Evolutionary conservation across 768 basidiomycete species (phyloP), one percentile per base, ranked within the genome.

Genomic region (Boletus tomentosulus): DNA sequence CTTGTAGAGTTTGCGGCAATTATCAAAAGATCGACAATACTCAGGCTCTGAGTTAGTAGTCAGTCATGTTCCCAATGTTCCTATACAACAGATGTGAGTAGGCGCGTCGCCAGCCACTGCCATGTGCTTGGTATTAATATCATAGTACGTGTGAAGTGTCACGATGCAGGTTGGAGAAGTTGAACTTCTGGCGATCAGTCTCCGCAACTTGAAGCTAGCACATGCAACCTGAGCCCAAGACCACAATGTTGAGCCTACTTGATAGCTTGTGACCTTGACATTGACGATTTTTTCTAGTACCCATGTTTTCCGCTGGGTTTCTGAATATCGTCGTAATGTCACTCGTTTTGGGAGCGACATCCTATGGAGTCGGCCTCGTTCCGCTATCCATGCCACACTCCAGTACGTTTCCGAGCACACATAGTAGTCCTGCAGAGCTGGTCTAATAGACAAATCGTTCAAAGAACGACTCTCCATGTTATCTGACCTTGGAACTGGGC

Each of bases 301-400:
- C 8, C 27, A 71, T 71, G 68, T 55, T 57, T 47, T 55, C 60
- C 37, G 61, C 55, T 33, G 60, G 61, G 12, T 52, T 69, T 46
- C 57, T 56, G 54, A 56, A 60, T 51, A 51, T 70, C 16, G 46
- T 58, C 13, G 56, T 46, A 12, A 85, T 91, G 85, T 78, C 85
- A 25, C 70, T 74, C 41, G 65, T 83, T 4, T 74, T 92, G 39
- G 88, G 83, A 41, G 74, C 73, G 22, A 74, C 77, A 10, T 85
- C 86, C 1, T 90, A 92, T 60, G 77, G 74, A 22, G 76, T 81
- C 25, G 93, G 92, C 34, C 82, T 87, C 59, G 66, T 88, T 34
- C 95, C 95, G 1, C 69, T 97, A 34, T 84, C 81, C 39, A 79
- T 92, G 60, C 71, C 80, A 25, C 83, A 89, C 61, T 86, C 87